Base-by-base conservation (phyloP, 805 yeast genomes). In the Starmerella roubikii region DNA sequence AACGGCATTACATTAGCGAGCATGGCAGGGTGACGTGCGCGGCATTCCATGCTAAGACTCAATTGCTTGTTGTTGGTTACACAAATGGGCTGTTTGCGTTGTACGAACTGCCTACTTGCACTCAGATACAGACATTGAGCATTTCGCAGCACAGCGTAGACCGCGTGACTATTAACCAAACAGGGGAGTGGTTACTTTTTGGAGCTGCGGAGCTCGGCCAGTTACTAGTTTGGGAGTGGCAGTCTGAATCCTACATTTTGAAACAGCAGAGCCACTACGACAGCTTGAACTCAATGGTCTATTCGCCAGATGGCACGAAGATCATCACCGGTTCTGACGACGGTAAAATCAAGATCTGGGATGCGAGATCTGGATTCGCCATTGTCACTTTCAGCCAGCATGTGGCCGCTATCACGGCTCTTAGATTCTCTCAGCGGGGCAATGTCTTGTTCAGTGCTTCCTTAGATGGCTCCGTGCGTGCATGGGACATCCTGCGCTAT, bases 261-360 rank as follows among this genome's bases (percentile, higher is more conserved):
- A 86, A 88, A 56, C 98, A 91, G 57, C 98, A 91, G 60, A 96
- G 97, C 19, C 98, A 91, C 60, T 88, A 82, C 54, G 98, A 91
- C 58, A 67, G 94, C 0, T 72, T 85, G 58, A 88, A 84, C 54
- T 68, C 84, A 13, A 56, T 91, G 32, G 73, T 79, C 25, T 91
- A 91, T 53, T 83, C 96, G 0, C 95, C 96, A 0, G 98, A 91
- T 63, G 98, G 97, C 1, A 72, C 93, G 2, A 70, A 84, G 51
- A 69, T 88, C 3, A 91, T 88, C 3, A 88, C 97, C 1, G 96
- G 94, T 2, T 72, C 94, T 1, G 97, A 88, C 55, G 98, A 91
- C 57, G 98, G 98, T 27, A 86, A 86, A 52, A 80, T 91, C 48
- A 91, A 91, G 58, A 80, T 91, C 13, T 91, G 98, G 98, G 98